Conservation (phyloP, 352 stramenopile species). For the Pythium rhizo-oryzae region DNA sequence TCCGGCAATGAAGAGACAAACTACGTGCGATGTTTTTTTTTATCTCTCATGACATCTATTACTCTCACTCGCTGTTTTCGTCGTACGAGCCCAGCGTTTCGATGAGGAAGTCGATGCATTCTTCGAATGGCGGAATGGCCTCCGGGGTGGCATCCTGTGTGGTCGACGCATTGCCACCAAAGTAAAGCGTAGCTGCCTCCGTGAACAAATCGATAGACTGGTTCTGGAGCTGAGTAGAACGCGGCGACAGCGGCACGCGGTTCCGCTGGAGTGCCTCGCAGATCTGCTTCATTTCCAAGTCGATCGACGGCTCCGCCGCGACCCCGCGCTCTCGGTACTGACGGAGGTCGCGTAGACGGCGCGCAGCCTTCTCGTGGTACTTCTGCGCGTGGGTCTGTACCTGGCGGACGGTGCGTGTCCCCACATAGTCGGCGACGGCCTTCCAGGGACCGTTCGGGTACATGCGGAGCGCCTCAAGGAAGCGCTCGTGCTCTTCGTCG, state of each 20-base stretch:
- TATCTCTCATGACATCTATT: background rate
- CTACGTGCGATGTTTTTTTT: background rate
- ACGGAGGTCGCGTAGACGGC: slow-evolving; percentile 45
- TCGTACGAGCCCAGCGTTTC: background rate
- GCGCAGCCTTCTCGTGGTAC: slow-evolving; percentile 19
- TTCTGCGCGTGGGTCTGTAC: slow-evolving; percentile 21
- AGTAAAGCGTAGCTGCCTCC: background rate
- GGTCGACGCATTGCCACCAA: background rate
- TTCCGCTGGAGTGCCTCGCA: slow-evolving; percentile 15
- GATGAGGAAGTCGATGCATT: slow-evolving; percentile 21
- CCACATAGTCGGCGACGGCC: slow-evolving; percentile 2
- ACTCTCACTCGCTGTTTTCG: background rate
- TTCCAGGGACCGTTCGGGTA: slow-evolving; percentile 20
- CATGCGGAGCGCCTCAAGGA: slow-evolving; percentile 20
- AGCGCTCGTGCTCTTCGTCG: slow-evolving; percentile 29
- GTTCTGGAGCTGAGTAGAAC: background rate
- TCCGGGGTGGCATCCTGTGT: background rate
- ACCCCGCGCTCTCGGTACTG: slow-evolving; percentile 40
- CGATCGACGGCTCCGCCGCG: background rate
- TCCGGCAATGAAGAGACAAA: no score
- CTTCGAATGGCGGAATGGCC: slow-evolving; percentile 11
- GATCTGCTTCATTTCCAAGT: slow-evolving; percentile 16
- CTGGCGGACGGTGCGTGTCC: slow-evolving; percentile 17
- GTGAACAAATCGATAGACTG: background rate
- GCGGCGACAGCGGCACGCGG: slow-evolving; percentile 8